Evolutionary conservation across 2,329 filamentous ascomycete species (phyloP).

Genomic region (Xylariaceae sp.): DNA sequence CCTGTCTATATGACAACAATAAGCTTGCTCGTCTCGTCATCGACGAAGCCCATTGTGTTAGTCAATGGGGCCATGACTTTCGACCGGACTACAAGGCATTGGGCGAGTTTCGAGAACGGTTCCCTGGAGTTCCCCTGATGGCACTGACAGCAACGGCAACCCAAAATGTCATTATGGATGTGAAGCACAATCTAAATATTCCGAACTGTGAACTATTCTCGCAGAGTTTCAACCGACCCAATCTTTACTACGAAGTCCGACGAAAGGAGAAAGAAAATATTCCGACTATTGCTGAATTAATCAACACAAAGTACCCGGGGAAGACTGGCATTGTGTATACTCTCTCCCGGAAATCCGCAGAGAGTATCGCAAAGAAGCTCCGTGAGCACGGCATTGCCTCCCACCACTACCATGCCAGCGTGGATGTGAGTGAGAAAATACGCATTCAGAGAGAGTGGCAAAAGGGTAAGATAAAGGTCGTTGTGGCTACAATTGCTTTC

Average conservation of each 20-base stretch:
- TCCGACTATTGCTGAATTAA: constrained; percentile 56
- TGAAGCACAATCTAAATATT: constrained; percentile 87
- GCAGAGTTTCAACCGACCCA: constrained; percentile 96
- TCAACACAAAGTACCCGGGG: constrained; percentile 61
- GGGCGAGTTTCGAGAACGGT: constrained; percentile 65
- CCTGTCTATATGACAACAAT: constrained; percentile 60
- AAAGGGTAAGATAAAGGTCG: constrained; percentile 70
- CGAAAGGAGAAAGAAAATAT: constrained; percentile 59
- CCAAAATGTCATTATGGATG: constrained; percentile 83
- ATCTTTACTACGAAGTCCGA: constrained; percentile 81
- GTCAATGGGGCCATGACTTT: constrained; percentile 98
- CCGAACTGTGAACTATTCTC: constrained; percentile 70
- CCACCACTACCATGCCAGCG: constrained; percentile 78
- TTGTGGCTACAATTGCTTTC: constrained; percentile 97
- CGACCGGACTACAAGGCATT: constrained; percentile 90
- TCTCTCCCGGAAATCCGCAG: constrained; percentile 76
- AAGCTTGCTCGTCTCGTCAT: constrained; percentile 89
- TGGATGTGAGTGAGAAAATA: constrained; percentile 63
- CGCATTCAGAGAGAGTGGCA: constrained; percentile 80
- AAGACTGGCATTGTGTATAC: constrained; percentile 93
- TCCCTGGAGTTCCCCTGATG: constrained; percentile 81
- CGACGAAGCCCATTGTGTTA: constrained; percentile 98
- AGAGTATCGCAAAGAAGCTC: constrained; percentile 70
- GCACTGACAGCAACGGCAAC: constrained; percentile 94
- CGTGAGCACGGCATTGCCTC: constrained; percentile 61